Evolutionary conservation across 2,329 filamentous ascomycete species (phyloP).

Genomic region (Aspergillus fumigatiaffinis): DNA sequence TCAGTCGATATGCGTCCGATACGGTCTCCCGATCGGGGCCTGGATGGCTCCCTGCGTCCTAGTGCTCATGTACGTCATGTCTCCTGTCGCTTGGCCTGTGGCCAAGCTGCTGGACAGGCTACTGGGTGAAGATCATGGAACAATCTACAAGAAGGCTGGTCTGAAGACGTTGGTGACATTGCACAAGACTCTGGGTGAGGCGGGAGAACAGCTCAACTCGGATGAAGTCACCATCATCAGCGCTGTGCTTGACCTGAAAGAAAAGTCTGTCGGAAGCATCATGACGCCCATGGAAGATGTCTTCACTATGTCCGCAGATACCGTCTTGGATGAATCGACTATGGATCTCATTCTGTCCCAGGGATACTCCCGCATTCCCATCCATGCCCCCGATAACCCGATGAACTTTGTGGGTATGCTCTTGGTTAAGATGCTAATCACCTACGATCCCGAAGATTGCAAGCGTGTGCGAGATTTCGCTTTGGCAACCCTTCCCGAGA

Average conservation of each 20-base stretch:
- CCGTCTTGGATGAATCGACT: conserved; percentile 83
- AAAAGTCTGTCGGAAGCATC: conserved; percentile 88
- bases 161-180: conserved; percentile 94
- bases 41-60: conserved; percentile 89
- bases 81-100: conserved; percentile 87
- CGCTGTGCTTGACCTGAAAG: conserved; percentile 91
- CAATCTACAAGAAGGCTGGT: conserved; percentile 96
- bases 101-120: conserved; percentile 93
- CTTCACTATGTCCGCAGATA: conserved; percentile 94
- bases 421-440: conserved; percentile 96
- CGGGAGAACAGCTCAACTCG: conserved; percentile 82
- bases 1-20: conserved; percentile 93
- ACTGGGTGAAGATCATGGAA: conserved; percentile 91
- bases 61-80: conserved; percentile 84
- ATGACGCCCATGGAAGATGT: conserved; percentile 99
- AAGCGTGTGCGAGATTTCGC: conserved; percentile 85
- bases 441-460: conserved; percentile 92
- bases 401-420: conserved; percentile 96
- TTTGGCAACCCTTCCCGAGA: conserved; percentile 90
- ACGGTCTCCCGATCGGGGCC: conserved; percentile 89
- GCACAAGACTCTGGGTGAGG: conserved; percentile 84
- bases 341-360: conserved; percentile 92
- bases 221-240: conserved; percentile 99
- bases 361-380: conserved; percentile 93
- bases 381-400: conserved; percentile 78